Base-by-base conservation (phyloP, 306 rosid species). In the Rubus parviflorus region DNA sequence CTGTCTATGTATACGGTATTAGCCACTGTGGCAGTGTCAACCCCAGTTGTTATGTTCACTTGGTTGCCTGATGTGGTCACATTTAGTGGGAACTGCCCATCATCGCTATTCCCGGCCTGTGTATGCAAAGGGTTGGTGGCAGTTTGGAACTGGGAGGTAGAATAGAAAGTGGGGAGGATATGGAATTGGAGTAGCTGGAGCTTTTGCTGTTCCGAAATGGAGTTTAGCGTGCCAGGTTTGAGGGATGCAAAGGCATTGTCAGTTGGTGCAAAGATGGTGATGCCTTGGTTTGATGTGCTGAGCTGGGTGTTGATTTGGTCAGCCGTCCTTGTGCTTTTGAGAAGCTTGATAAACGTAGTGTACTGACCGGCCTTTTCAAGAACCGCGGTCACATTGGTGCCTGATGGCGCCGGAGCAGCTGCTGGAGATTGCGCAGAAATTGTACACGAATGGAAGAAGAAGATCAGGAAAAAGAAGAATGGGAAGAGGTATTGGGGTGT, bases 311-410 rank as follows among this genome's bases (percentile, higher is more conserved):
- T 88, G 80, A 95, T 87, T 46, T 96, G 88, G 63, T 91, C 92
- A 3, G 89, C 84, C 8, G 79, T 82, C 49, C 85, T 92, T 8
- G 98, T 82, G 43, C 87, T 81, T 82, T 81, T 89, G 41, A 92
- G 88, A 0, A 95, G 88, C 70, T 86, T 91, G 2, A 88, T 87
- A 74, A 95, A 81, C 42, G 97, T 95, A 51, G 97, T 87, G 94
- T 85, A 95, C 17, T 95, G 99, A 1, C 98, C 98, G 52, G 89
- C 99, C 43, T 92, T 95, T 22, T 92, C 90, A 0, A 95, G 97
- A 12, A 95, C 76, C 6, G 81, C 72, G 9, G 95, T 90, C 67
- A 95, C 84, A 82, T 95, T 89, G 40, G 87, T 76, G 13, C 89
- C 93, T 46, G 97, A 64, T 75, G 96, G 87, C n/a, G 86, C 86